These are phyloP conservation scores for Mycena kentingensis DNA, from an alignment of 768 basidiomycete species.

Conservation along the genomic window DNA sequence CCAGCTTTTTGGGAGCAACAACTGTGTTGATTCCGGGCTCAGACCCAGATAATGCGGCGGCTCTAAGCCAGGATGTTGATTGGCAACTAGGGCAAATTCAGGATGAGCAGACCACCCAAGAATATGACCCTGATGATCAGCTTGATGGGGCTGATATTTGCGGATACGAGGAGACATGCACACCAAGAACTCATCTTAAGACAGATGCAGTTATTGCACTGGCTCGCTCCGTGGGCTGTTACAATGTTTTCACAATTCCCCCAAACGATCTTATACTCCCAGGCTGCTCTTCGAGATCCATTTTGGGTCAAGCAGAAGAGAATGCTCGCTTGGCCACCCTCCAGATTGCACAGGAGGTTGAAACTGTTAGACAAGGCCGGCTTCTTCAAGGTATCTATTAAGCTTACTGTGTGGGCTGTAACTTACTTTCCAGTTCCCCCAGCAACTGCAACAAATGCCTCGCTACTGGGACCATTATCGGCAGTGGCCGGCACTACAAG, in stretches of 20 bases:
- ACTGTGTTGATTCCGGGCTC: background rate
- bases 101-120: background rate
- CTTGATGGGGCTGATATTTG: background rate
- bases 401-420: no score
- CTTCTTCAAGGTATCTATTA: no score
- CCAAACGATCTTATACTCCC: no score
- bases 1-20: background rate
- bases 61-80: background rate
- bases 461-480: no score
- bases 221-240: background rate
- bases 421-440: no score
- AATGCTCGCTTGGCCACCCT: no score
- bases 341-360: no score
- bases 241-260: background rate
- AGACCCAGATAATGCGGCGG: background rate
- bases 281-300: no score
- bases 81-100: constrained; percentile 12
- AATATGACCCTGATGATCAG: background rate
- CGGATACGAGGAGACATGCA: background rate
- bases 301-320: no score
- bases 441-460: no score
- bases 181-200: background rate
- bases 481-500: no score
- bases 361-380: no score
- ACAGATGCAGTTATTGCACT: constrained; percentile 4